A percentile compares a stretch with the other conserved stretches of the same genome.
These are phyloP conservation scores for Fraxinus angustifolia DNA, from an alignment of 305 asterid genomes.

Conservation along the genomic window DNA sequence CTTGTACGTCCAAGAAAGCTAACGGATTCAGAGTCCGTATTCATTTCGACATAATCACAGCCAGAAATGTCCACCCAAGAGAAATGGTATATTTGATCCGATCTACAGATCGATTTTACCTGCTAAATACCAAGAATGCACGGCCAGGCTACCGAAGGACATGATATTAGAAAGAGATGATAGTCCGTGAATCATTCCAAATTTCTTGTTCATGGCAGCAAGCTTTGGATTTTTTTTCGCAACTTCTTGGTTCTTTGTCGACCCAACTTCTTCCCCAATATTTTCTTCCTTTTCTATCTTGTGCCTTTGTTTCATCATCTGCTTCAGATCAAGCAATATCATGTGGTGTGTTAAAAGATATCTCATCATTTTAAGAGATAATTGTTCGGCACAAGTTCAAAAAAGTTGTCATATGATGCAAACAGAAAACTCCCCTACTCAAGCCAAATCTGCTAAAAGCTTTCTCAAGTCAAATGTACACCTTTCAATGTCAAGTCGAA, in stretches of 20 bases:
- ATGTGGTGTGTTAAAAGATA: neutral
- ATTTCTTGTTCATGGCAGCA: slow-evolving; percentile 92
- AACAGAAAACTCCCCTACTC: neutral
- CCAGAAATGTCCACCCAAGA: neutral
- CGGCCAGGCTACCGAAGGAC: slow-evolving; percentile 82
- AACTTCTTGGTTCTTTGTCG: slow-evolving; percentile 82
- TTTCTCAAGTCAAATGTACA: neutral
- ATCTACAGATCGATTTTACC: slow-evolving; percentile 63
- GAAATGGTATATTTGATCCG: neutral
- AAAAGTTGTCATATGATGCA: neutral
- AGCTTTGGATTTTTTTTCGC: slow-evolving; percentile 91
- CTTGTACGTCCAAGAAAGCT: neutral
- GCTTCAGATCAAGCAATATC: slow-evolving; percentile 21
- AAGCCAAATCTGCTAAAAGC: neutral
- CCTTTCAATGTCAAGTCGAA: neutral
- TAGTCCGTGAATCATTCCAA: slow-evolving; percentile 92
- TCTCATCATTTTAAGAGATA: neutral
- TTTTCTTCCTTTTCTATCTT: slow-evolving; percentile 79
- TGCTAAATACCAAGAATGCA: slow-evolving; percentile 93
- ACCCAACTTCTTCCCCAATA: slow-evolving; percentile 90
- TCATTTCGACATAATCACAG: neutral
- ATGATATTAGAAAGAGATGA: slow-evolving; percentile 89
- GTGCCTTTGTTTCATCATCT: slow-evolving; percentile 98
- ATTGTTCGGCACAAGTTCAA: neutral
- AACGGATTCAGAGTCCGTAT: neutral